These are phyloP conservation scores for Gamsiella multidivaricata DNA, from an alignment of 192 early-diverging fungal genomes.

Conservation along the genomic window DNA sequence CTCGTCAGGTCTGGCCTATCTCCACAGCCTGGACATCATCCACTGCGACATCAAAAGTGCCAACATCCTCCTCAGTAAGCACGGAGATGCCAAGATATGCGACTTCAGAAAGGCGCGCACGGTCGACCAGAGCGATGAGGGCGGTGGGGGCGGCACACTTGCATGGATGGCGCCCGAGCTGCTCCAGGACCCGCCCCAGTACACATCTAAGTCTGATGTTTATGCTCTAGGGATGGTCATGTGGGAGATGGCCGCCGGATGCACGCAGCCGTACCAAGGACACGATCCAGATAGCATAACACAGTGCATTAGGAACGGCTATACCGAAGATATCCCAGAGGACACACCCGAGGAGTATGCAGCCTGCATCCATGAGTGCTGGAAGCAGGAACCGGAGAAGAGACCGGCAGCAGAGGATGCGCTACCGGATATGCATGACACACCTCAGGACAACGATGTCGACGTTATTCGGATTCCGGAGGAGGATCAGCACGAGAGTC, in stretches of 20 bases:
- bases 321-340: background rate
- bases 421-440: background rate
- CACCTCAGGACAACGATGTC: background rate
- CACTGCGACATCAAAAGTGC: slow-evolving; percentile 31
- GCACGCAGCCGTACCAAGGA: background rate
- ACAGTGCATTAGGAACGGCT: background rate
- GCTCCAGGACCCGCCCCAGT: background rate
- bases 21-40: slow-evolving; percentile 18
- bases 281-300: background rate
- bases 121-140: background rate
- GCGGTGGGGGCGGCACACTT: background rate
- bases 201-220: slow-evolving; percentile 24
- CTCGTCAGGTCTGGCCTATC: slow-evolving; percentile 20
- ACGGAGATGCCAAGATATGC: no score
- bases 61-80: no score
- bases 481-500: no score
- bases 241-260: slow-evolving; percentile 25
- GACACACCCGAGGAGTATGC: background rate
- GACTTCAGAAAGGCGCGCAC: slow-evolving; percentile 6
- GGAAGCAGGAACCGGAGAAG: background rate
- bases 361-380: background rate
- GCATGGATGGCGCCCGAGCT: slow-evolving; percentile 18
- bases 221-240: slow-evolving; percentile 31
- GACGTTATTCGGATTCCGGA: no score
- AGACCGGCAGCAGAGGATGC: background rate